Evolutionary conservation across 1,284 basidiomycete species (phyloP).

Genomic region (Rhodotorula sp.): DNA sequence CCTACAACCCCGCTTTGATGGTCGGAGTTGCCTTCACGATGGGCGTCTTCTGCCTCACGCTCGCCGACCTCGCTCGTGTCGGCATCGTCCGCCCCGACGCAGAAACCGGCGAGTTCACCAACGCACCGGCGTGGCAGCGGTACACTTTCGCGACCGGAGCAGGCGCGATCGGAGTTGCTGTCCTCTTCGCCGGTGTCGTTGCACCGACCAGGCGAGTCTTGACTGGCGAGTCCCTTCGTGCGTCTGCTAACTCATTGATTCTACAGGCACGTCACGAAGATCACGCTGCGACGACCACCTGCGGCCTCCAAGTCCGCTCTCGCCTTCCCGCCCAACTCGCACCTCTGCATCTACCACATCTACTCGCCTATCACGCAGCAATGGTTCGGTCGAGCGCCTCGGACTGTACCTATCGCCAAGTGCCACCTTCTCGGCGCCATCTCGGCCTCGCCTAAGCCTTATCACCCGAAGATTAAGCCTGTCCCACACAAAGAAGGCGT

Average conservation of each 20-base stretch:
- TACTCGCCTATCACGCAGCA: constrained; percentile 9
- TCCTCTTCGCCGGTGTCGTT: constrained; percentile 20
- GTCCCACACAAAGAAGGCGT: not conserved
- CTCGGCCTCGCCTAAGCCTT: constrained; percentile 10
- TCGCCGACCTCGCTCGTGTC: constrained; percentile 30
- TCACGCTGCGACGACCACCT: constrained; percentile 25
- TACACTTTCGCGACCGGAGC: constrained; percentile 26
- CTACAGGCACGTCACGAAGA: constrained; percentile 15
- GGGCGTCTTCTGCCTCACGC: constrained; percentile 24
- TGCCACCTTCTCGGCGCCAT: constrained; percentile 33
- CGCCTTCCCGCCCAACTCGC: constrained; percentile 24
- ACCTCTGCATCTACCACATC: constrained; percentile 4
- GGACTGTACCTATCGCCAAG: constrained; percentile 7
- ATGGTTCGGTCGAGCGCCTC: constrained; percentile 10
- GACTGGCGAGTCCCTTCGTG: not conserved
- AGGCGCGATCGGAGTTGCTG: constrained; percentile 4
- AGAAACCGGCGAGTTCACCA: constrained; percentile 28
- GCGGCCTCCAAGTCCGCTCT: not conserved
- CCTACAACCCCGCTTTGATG: constrained; percentile 32
- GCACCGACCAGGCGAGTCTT: constrained; percentile 22
- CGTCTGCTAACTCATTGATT: not conserved
- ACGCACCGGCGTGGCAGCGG: constrained; percentile 32
- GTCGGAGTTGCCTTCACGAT: constrained; percentile 27
- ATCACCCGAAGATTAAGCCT: constrained; percentile 22
- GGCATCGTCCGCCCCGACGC: constrained; percentile 24